Evolutionary conservation across 2,329 filamentous ascomycete species (phyloP).

Genomic region (Grosmannia huntii): DNA sequence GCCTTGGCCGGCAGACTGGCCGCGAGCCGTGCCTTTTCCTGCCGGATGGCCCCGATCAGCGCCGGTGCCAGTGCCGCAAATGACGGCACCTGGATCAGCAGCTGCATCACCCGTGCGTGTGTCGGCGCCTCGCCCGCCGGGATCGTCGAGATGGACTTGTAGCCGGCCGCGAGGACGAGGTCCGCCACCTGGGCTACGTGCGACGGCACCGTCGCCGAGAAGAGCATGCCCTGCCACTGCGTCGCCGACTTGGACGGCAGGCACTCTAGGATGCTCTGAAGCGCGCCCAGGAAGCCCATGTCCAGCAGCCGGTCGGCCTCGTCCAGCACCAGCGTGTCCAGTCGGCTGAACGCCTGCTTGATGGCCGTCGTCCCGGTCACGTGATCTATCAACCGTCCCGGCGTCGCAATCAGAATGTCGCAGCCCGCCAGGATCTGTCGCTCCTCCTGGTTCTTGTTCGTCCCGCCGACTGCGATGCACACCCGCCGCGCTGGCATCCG

Average conservation of each 20-base stretch:
- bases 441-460: conserved; percentile 62
- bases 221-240: conserved; percentile 62
- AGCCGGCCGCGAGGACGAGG: conserved; percentile 53
- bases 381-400: conserved; percentile 67
- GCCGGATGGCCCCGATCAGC: conserved; percentile 43
- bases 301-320: conserved; percentile 75
- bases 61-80: conserved; percentile 53
- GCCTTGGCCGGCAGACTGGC: background rate
- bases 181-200: conserved; percentile 68
- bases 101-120: conserved; percentile 64
- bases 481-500: conserved; percentile 63
- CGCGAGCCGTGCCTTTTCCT: conserved; percentile 22
- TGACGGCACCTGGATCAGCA: conserved; percentile 52
- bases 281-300: conserved; percentile 68
- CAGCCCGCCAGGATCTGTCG: conserved; percentile 57
- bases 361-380: conserved; percentile 60
- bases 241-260: conserved; percentile 50
- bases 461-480: conserved; percentile 67
- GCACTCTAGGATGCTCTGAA: conserved; percentile 63
- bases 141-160: conserved; percentile 75
- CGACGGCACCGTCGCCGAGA: conserved; percentile 70
- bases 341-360: conserved; percentile 48
- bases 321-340: conserved; percentile 73
- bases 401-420: conserved; percentile 70
- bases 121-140: conserved; percentile 62